phyloP scores from a whole-genome alignment of 768 basidiomycete genomes.

The Rhodotorula kratochvilovae region DNA sequence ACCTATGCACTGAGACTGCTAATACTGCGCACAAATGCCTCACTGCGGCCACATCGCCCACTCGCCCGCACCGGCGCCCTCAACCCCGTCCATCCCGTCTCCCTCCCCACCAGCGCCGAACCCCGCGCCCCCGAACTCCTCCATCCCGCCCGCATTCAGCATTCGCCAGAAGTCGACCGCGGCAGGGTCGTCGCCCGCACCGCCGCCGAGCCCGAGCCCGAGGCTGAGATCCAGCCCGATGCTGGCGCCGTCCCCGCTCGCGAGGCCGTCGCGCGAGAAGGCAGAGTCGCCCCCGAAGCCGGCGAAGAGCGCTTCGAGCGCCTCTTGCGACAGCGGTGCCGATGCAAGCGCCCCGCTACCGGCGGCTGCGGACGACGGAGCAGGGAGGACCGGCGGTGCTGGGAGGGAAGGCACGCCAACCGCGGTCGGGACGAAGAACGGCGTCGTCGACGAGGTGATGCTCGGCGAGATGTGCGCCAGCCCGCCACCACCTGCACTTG shows the following conservation, averaged over 20 bases:
- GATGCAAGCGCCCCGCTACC: background rate
- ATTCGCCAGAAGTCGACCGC: background rate
- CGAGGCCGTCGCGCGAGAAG: background rate
- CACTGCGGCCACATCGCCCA: background rate
- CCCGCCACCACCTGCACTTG: background rate
- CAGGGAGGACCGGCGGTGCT: background rate
- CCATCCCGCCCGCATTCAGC: background rate
- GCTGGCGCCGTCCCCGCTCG: background rate
- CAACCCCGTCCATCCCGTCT: background rate
- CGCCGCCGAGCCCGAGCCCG: too few species aligned
- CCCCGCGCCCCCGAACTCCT: background rate
- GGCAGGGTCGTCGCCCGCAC: background rate
- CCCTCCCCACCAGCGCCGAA: background rate
- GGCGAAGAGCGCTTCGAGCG: background rate
- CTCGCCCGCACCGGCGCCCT: background rate
- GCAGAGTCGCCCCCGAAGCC: background rate
- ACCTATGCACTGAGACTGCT: too few species aligned
- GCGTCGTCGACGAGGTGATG: background rate
- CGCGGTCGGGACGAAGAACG: constrained; percentile 21
- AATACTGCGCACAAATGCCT: background rate
- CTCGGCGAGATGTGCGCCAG: background rate
- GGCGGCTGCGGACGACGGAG: too few species aligned
- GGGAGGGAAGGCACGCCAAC: background rate
- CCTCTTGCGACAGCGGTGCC: background rate
- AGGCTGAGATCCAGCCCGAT: background rate